Evolutionary conservation across 176 grass and related monocot genomes (phyloP), one percentile per base, ranked within the genome.

Genomic region (Lolium perenne): DNA sequence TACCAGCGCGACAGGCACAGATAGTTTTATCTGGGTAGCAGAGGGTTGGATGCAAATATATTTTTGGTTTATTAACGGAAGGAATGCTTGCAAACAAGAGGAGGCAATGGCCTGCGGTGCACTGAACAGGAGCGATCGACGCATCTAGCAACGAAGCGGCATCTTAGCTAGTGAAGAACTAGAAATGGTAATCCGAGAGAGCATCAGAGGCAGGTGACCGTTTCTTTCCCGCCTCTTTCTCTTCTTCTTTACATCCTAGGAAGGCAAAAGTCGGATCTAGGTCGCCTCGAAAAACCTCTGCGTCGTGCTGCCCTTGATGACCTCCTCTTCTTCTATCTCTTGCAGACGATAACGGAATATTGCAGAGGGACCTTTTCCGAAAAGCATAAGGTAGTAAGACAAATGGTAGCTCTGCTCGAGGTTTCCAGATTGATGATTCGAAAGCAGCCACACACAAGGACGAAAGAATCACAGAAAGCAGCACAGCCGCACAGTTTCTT

Each of bases 381-480:
- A 8, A 73, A 55, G 32, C 9, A 5, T 4, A 61, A 23, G 15
- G 13, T 38, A 35, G 18, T 38, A 35, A 32, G 65, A 88, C 82
- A 85, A 79, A 87, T 67, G 6, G 66, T 46, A 40, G 48, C 85
- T 32, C 84, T 9, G 80, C 89, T 83, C 80, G 74, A 90, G 84
- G 80, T 5, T 75, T 90, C 80, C 65, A 76, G 59, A 17, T 18
- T 18, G 54, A 21, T 10, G 54, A 55, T 66, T 87, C 71, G 9
- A 82, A 83, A 56, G 74, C 64, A 26, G 38, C 67, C 9, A 35
- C 32, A 35, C 32, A 3, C 10, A 3, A 49, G 8, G 45, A 78
- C 8, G 11, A 25, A 14, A 74, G 47, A 73, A 72, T 51, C 87
- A 54, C 54, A 69, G 47, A 38, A 69, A 41, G 71, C 71, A 76